These are phyloP conservation scores for Botryotinia convoluta DNA, from an alignment of 2,329 filamentous ascomycete species.

Conservation along the genomic window DNA sequence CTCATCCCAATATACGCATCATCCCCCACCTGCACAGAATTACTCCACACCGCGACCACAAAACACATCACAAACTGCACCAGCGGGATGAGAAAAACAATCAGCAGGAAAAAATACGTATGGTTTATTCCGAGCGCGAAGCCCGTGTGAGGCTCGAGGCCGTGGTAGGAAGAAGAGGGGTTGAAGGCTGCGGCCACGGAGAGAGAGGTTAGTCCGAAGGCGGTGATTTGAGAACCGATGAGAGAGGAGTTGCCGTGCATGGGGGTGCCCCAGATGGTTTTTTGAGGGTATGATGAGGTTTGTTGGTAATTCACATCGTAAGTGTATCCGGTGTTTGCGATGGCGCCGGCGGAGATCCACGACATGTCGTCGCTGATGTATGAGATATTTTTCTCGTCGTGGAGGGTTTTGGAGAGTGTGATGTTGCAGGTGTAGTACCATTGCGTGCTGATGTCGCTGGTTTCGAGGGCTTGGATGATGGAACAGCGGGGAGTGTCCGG, in stretches of 20 bases:
- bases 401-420: slow-evolving; percentile 40
- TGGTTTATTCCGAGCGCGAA: slow-evolving; percentile 41
- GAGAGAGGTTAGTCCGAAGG: slow-evolving; percentile 40
- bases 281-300: slow-evolving; percentile 45
- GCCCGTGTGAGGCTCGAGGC: slow-evolving; percentile 27
- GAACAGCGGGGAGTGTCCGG: slow-evolving; percentile 27
- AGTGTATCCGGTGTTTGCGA: slow-evolving; percentile 44
- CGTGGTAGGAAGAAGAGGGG: slow-evolving; percentile 20
- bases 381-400: slow-evolving; percentile 31
- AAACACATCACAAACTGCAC: slow-evolving; percentile 32
- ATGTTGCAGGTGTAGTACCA: slow-evolving; percentile 47
- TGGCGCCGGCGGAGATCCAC: slow-evolving; percentile 39
- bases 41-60: slow-evolving; percentile 31
- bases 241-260: slow-evolving; percentile 34
- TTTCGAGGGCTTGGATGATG: slow-evolving; percentile 42
- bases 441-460: slow-evolving; percentile 36
- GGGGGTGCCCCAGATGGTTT: slow-evolving; percentile 41
- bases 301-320: slow-evolving; percentile 27
- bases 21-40: slow-evolving; percentile 33
- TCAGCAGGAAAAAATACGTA: slow-evolving; percentile 46
- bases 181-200: slow-evolving; percentile 29
- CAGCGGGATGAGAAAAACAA: slow-evolving; percentile 33
- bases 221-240: slow-evolving; percentile 42
- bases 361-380: slow-evolving; percentile 40
- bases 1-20: slow-evolving; percentile 32